Conservation (phyloP, 768 basidiomycete genomes). For the Terana coerulea region DNA sequence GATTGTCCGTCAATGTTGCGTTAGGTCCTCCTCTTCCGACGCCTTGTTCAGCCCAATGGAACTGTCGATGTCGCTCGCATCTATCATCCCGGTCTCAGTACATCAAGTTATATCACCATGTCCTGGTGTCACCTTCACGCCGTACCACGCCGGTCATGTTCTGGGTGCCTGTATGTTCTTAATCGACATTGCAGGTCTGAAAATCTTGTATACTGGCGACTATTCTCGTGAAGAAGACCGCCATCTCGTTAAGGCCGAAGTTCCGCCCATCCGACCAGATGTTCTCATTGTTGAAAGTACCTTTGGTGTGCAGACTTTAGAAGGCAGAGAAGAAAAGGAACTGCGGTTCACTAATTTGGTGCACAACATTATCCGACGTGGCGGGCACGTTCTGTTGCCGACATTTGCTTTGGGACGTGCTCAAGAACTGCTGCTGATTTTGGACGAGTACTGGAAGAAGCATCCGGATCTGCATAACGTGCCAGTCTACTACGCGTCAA, state of each 20-base stretch:
- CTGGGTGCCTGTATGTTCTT: conserved; percentile 98
- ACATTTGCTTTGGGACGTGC: conserved; percentile 94
- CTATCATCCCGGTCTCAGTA: conserved; percentile 89
- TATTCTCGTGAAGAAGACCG: conserved; percentile 98
- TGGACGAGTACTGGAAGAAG: conserved; percentile 97
- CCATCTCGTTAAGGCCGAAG: conserved; percentile 93
- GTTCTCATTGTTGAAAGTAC: conserved; percentile 98
- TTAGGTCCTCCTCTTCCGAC: conserved; percentile 66
- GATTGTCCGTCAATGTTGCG: conserved; percentile 9
- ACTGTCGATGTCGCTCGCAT: conserved; percentile 79
- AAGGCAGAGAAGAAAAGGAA: conserved; percentile 91
- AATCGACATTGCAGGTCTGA: conserved; percentile 95
- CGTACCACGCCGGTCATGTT: conserved; percentile 98
- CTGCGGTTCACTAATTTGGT: conserved; percentile 86
- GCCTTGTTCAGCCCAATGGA: conserved; percentile 80
- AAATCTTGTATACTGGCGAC: conserved; percentile 98
- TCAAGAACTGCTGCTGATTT: conserved; percentile 89
- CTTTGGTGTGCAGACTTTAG: conserved; percentile 91
- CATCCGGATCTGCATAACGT: conserved; percentile 94
- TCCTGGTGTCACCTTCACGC: conserved; percentile 93
- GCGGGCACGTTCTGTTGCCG: conserved; percentile 91
- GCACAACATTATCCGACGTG: conserved; percentile 85
- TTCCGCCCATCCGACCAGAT: conserved; percentile 91
- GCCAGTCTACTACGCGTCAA: conserved; percentile 96
- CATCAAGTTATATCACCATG: conserved; percentile 92